phyloP scores from a whole-genome alignment of 441 rosid genomes.

The Breynia disticha region DNA sequence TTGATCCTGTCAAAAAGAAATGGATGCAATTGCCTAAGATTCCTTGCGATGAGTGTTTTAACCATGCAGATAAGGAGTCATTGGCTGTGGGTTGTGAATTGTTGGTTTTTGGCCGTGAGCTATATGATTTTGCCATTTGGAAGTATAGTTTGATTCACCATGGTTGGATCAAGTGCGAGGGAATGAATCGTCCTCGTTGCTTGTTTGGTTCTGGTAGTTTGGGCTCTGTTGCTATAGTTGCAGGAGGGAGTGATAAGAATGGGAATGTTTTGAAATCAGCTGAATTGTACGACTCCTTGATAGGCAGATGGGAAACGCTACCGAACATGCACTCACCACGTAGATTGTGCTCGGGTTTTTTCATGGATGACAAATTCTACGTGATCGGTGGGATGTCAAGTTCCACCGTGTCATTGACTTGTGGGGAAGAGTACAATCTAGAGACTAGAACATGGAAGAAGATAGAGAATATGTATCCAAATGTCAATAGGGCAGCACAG shows the following conservation, averaged over 20 bases:
- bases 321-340: constrained; percentile 68
- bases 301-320: constrained; percentile 62
- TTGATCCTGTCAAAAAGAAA: constrained; percentile 46
- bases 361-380: constrained; percentile 75
- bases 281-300: constrained; percentile 58
- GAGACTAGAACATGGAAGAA: constrained; percentile 58
- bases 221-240: constrained; percentile 59
- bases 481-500: constrained; percentile 55
- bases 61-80: constrained; percentile 71
- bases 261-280: constrained; percentile 54
- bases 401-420: constrained; percentile 45
- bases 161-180: constrained; percentile 59
- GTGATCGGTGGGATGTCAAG: constrained; percentile 77
- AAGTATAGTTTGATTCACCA: constrained; percentile 46
- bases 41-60: constrained; percentile 77
- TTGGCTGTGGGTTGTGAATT: constrained; percentile 63
- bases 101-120: constrained; percentile 66
- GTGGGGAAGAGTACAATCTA: constrained; percentile 71
- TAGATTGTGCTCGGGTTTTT: constrained; percentile 71
- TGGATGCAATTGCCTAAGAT: constrained; percentile 70
- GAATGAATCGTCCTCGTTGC: constrained; percentile 66
- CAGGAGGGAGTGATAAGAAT: constrained; percentile 62
- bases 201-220: constrained; percentile 69
- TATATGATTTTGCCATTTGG: constrained; percentile 61
- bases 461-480: constrained; percentile 73